Evolutionary conservation across 495 filamentous ascomycete genomes (phyloP).

Genomic region (Cudoniella acicularis): DNA sequence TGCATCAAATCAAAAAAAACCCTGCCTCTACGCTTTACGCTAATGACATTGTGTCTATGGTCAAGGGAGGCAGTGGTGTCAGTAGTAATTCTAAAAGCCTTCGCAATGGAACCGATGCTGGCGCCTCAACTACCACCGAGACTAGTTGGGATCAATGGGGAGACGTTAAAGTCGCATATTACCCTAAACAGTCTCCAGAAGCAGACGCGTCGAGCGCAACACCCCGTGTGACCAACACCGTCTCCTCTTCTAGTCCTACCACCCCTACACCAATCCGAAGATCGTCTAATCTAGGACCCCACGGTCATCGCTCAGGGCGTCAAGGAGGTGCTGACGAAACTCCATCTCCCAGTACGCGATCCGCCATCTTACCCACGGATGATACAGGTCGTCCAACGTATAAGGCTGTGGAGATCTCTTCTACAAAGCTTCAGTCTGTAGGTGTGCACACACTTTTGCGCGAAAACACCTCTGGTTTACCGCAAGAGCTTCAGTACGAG

Average conservation of each 20-base stretch:
- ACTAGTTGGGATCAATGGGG: conserved; percentile 64
- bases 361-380: conserved; percentile 35
- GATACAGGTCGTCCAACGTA: conserved; percentile 46
- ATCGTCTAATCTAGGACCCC: conserved; percentile 28
- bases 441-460: conserved; percentile 66
- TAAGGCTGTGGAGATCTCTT: conserved; percentile 68
- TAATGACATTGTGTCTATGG: conserved; percentile 72
- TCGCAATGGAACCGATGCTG: conserved; percentile 6
- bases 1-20: conserved; percentile 31
- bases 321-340: conserved; percentile 21
- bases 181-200: conserved; percentile 42
- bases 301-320: conserved; percentile 21
- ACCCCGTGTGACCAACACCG: background rate
- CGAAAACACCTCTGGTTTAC: conserved; percentile 59
- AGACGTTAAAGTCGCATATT: conserved; percentile 61
- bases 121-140: background rate
- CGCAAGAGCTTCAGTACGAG: conserved; percentile 74
- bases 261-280: conserved; percentile 51
- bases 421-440: conserved; percentile 55
- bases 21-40: conserved; percentile 55
- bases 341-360: conserved; percentile 9
- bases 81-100: conserved; percentile 21
- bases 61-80: conserved; percentile 32
- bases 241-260: conserved; percentile 32
- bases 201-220: conserved; percentile 4